Percentiles rank a stretch among this genome's conserved stretches.
These are phyloP conservation scores for Chlorella variabilis DNA, from an alignment of 163 green algal species.

Conservation along the genomic window DNA sequence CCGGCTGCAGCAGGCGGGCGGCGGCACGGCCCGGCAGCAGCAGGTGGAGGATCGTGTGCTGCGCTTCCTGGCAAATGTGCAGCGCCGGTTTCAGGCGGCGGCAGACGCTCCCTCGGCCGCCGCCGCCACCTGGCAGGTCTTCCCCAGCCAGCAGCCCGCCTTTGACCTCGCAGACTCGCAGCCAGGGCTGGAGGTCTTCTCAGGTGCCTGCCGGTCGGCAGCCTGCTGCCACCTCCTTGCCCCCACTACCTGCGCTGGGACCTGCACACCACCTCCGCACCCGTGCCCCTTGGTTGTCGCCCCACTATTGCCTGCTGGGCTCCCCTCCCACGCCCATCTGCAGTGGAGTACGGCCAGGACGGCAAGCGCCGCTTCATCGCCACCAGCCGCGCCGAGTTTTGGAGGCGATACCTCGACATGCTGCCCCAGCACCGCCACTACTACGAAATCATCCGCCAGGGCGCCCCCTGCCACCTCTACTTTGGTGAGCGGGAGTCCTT, in stretches of 20 bases:
- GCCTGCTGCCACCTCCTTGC: no score
- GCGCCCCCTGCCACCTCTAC: conserved; percentile 89
- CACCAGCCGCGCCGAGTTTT: conserved; percentile 63
- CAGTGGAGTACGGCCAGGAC: conserved; percentile 51
- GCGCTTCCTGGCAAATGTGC: conserved; percentile 11
- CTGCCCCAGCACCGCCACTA: conserved; percentile 57
- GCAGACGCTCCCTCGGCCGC: not conserved
- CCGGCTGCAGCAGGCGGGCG: not conserved
- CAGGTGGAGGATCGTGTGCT: conserved; percentile 25
- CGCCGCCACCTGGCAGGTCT: conserved; percentile 8
- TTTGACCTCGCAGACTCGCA: conserved; percentile 43
- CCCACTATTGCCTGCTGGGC: not conserved
- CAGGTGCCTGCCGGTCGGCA: not conserved
- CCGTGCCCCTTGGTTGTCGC: no score
- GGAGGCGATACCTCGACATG: conserved; percentile 65
- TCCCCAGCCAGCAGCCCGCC: conserved; percentile 45
- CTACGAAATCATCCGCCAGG: conserved; percentile 80
- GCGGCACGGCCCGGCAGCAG: not conserved
- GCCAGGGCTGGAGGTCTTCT: conserved; percentile 17
- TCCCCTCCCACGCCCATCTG: conserved; percentile 8
- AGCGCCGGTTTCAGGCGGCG: not conserved
- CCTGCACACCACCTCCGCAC: no score
- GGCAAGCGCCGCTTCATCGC: conserved; percentile 76
- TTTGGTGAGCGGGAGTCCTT: conserved; percentile 72
- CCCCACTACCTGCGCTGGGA: no score